phyloP scores from a whole-genome alignment of 208 protist species.

The Naegleria lovaniensis region DNA sequence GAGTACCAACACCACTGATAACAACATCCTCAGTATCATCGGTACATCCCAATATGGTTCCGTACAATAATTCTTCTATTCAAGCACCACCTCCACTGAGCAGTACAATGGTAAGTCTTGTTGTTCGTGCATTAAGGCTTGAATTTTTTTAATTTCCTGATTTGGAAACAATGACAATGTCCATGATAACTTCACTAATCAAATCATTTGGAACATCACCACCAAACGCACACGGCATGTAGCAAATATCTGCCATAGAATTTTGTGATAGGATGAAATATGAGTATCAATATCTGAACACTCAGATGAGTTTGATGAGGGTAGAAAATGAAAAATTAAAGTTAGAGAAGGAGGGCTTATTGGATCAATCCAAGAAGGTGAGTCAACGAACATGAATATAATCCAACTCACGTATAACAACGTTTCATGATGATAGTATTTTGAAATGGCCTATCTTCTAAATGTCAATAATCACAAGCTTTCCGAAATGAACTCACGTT shows the following conservation, averaged over 20 bases:
- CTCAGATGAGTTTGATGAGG: not conserved
- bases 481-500: not conserved
- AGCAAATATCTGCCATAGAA: not conserved
- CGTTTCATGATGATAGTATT: not conserved
- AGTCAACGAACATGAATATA: not conserved
- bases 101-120: too few relatives aligned
- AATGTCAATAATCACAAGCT: not conserved
- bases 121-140: too few relatives aligned
- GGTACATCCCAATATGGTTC: too few relatives aligned
- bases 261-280: constrained; percentile 11
- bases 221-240: not conserved
- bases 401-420: too few relatives aligned
- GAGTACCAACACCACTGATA: too few relatives aligned
- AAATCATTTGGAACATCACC: too few relatives aligned
- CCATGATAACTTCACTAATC: too few relatives aligned
- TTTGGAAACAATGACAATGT: too few relatives aligned
- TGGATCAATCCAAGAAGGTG: not conserved
- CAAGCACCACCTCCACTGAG: too few relatives aligned
- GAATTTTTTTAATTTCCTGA: too few relatives aligned
- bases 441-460: not conserved
- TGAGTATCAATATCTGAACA: not conserved
- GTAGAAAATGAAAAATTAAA: constrained; percentile 1
- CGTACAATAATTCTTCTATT: too few relatives aligned
- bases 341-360: not conserved
- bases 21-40: too few relatives aligned